A percentile compares a stretch with the other conserved stretches of the same genome.
These are phyloP conservation scores for Brasilioporus rufonigricans DNA, from an alignment of 768 basidiomycete genomes.

Conservation along the genomic window DNA sequence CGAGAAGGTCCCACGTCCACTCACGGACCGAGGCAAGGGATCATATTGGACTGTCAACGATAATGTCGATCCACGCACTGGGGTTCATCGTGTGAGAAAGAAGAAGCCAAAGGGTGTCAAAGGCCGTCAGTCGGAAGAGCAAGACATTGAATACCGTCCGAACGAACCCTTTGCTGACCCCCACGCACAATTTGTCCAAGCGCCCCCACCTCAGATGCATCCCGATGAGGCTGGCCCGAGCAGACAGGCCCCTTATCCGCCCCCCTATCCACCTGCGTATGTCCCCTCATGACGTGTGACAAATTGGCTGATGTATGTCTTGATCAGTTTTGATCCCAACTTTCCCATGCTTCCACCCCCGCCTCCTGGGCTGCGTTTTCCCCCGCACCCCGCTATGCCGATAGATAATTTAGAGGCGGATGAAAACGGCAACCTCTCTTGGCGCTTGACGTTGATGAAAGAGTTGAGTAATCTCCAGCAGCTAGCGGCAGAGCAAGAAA, in stretches of 20 bases:
- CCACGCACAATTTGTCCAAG: constrained; percentile 51
- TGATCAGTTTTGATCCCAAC: constrained; percentile 66
- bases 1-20: constrained; percentile 87
- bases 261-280: constrained; percentile 58
- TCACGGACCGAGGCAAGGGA: constrained; percentile 88
- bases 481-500: constrained; percentile 79
- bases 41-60: constrained; percentile 94
- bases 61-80: constrained; percentile 84
- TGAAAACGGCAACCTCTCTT: constrained; percentile 77
- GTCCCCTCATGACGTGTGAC: neutral
- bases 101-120: constrained; percentile 70
- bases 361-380: constrained; percentile 57
- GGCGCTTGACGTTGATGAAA: constrained; percentile 78
- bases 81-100: constrained; percentile 85
- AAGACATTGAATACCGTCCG: constrained; percentile 63
- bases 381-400: constrained; percentile 52
- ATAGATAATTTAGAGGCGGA: constrained; percentile 74
- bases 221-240: constrained; percentile 62
- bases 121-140: constrained; percentile 51
- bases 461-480: constrained; percentile 75
- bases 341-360: constrained; percentile 61
- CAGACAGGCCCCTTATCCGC: constrained; percentile 56
- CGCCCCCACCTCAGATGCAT: constrained; percentile 48
- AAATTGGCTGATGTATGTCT: constrained; percentile 9
- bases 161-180: constrained; percentile 57